phyloP scores from a whole-genome alignment of 257 asterid genomes.

The Ilex aquifolium region DNA sequence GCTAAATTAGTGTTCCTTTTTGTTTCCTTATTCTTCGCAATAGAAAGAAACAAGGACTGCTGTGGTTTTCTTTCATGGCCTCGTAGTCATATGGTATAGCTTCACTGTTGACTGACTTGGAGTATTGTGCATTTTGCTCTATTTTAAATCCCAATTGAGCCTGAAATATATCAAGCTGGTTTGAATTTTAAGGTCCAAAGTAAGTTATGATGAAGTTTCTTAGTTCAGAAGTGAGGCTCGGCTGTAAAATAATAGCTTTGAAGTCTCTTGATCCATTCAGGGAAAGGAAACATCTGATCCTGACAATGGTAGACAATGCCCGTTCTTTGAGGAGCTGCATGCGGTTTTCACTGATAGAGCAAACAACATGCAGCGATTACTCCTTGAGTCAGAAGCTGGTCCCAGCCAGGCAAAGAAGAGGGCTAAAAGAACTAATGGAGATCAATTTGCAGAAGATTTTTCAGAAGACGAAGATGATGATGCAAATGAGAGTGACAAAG shows the following conservation, averaged over 20 bases:
- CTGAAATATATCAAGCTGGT: background rate
- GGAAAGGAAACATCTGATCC: conserved; percentile 39
- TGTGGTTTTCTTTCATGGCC: too few relatives aligned
- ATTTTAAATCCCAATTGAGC: too few relatives aligned
- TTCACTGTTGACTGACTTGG: too few relatives aligned
- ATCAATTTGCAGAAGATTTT: conserved; percentile 30
- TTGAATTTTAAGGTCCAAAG: background rate
- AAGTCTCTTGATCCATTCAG: conserved; percentile 21
- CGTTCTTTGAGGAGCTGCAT: conserved; percentile 53
- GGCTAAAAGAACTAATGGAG: conserved; percentile 17
- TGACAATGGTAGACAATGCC: conserved; percentile 34
- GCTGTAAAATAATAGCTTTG: background rate
- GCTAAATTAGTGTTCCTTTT: too few relatives aligned
- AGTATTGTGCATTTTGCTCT: too few relatives aligned
- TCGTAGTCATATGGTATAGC: too few relatives aligned
- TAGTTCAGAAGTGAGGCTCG: too few relatives aligned
- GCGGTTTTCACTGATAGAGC: conserved; percentile 37
- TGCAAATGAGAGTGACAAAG: conserved; percentile 29
- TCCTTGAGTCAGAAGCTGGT: conserved; percentile 18
- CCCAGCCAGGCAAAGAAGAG: conserved; percentile 28
- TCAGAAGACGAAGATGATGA: conserved; percentile 21
- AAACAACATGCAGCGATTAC: conserved; percentile 27
- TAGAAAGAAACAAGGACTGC: too few relatives aligned
- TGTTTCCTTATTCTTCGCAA: too few relatives aligned
- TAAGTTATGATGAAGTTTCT: too few relatives aligned